phyloP scores from a whole-genome alignment of 345 rosid genomes.

The Dovyalis caffra region DNA sequence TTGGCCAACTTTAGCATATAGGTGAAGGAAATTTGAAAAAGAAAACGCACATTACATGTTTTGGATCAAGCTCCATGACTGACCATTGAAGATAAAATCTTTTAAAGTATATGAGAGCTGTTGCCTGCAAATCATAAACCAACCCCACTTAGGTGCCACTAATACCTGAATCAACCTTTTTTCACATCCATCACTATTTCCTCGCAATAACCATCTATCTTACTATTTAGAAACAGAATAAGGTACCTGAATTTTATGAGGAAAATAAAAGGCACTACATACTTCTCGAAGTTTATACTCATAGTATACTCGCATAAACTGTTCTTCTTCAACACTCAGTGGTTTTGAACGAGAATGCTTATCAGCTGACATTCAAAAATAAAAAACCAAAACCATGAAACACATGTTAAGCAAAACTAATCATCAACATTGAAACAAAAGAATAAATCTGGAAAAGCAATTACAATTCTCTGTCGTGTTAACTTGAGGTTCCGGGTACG shows the following conservation, averaged over 20 bases:
- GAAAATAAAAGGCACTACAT: slow-evolving; percentile 90
- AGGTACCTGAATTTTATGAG: slow-evolving; percentile 89
- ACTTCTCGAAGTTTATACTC: slow-evolving; percentile 95
- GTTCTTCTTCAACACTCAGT: slow-evolving; percentile 81
- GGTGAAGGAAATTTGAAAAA: slow-evolving; percentile 15
- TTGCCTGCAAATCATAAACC: slow-evolving; percentile 58
- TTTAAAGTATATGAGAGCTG: slow-evolving; percentile 91
- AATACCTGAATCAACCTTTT: too few species aligned
- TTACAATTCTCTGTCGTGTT: slow-evolving; percentile 53
- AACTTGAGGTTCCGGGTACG: slow-evolving; percentile 61
- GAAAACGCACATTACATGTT: slow-evolving; percentile 74
- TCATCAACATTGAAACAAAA: not conserved
- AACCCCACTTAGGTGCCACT: slow-evolving; percentile 11
- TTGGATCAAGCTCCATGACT: slow-evolving; percentile 98
- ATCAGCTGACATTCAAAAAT: slow-evolving; percentile 46
- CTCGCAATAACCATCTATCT: not conserved
- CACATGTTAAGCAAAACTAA: not conserved
- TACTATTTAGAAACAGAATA: not conserved
- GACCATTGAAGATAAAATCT: slow-evolving; percentile 98
- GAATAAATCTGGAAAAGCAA: not conserved
- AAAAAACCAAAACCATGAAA: slow-evolving; percentile 7
- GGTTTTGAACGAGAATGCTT: slow-evolving; percentile 81
- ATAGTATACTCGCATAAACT: slow-evolving; percentile 81
- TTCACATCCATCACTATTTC: too few species aligned
- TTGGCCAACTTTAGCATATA: not conserved